phyloP scores from a whole-genome alignment of 2,329 filamentous ascomycete species.

The Xylaria sp. region DNA sequence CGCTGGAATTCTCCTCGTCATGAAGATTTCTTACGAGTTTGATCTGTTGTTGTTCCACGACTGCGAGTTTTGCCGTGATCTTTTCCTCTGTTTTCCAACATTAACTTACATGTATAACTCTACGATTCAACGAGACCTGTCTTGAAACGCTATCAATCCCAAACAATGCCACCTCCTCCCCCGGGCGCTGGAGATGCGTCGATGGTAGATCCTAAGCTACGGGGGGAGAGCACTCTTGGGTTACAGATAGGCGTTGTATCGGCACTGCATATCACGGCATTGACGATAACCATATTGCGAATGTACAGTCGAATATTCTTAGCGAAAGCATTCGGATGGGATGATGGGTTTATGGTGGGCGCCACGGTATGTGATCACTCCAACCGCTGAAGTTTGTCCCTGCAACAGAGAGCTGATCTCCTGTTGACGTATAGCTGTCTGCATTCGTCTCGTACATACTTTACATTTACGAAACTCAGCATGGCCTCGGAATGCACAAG shows the following conservation, averaged over 20 bases:
- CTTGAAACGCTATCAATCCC: background rate
- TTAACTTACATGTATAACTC: constrained; percentile 6
- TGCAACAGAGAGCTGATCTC: constrained; percentile 5
- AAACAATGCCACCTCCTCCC: constrained; percentile 21
- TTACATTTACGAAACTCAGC: constrained; percentile 56
- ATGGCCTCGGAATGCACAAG: constrained; percentile 60
- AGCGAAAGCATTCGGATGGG: constrained; percentile 41
- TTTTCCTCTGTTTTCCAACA: background rate
- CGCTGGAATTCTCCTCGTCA: background rate
- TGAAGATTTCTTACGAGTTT: background rate
- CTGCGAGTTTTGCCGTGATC: background rate
- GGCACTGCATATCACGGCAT: constrained; percentile 17
- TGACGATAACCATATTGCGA: constrained; percentile 23
- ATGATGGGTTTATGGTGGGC: constrained; percentile 47
- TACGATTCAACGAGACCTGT: background rate
- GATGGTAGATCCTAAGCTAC: constrained; percentile 12
- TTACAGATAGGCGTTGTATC: constrained; percentile 24
- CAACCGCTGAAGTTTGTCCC: background rate
- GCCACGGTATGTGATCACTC: constrained; percentile 41
- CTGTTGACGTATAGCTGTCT: constrained; percentile 40
- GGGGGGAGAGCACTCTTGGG: constrained; percentile 25
- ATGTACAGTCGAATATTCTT: constrained; percentile 30
- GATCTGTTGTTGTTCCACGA: background rate
- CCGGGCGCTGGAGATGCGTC: background rate
- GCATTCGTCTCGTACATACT: constrained; percentile 46